These are phyloP conservation scores for Acacia crassicarpa DNA, from an alignment of 306 rosid species.

Conservation along the genomic window DNA sequence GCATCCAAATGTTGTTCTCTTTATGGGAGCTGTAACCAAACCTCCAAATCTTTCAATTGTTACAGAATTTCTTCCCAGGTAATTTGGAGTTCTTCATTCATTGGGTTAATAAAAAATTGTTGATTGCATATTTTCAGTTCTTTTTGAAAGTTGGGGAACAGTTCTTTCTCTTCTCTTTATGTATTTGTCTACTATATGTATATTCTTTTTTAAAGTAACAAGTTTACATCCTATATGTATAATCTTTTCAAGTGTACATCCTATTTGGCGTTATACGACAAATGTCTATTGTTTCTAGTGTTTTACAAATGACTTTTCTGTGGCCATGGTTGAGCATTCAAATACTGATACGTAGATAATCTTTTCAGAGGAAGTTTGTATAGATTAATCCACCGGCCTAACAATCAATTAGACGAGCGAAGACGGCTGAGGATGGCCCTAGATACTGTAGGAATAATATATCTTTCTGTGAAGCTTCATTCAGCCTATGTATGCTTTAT, in stretches of 20 bases:
- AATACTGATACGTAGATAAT: conserved; percentile 42
- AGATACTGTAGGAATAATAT: conserved; percentile 73
- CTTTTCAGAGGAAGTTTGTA: conserved; percentile 95
- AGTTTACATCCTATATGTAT: too few relatives aligned
- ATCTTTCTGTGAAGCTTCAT: conserved; percentile 26
- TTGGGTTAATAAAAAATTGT: conserved; percentile 10
- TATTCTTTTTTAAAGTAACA: too few relatives aligned
- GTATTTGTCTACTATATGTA: not conserved
- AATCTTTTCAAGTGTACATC: too few relatives aligned
- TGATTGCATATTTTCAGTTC: conserved; percentile 20
- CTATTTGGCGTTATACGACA: too few relatives aligned
- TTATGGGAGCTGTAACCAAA: conserved; percentile 98
- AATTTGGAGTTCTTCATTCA: conserved; percentile 35
- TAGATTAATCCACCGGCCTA: conserved; percentile 95
- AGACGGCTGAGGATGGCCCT: conserved; percentile 97
- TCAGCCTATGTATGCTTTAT: conserved; percentile 14
- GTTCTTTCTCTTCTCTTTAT: conserved; percentile 6
- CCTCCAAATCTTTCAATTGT: conserved; percentile 94
- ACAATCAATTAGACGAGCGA: conserved; percentile 93
- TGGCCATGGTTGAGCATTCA: conserved; percentile 17
- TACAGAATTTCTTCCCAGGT: conserved; percentile 99
- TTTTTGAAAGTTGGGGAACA: conserved; percentile 21
- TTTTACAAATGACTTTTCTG: conserved; percentile 20
- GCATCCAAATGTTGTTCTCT: conserved; percentile 99
- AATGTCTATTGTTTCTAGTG: not conserved